Conservation (phyloP, 208 protist genomes). For the Trypanosoma grayi region DNA sequence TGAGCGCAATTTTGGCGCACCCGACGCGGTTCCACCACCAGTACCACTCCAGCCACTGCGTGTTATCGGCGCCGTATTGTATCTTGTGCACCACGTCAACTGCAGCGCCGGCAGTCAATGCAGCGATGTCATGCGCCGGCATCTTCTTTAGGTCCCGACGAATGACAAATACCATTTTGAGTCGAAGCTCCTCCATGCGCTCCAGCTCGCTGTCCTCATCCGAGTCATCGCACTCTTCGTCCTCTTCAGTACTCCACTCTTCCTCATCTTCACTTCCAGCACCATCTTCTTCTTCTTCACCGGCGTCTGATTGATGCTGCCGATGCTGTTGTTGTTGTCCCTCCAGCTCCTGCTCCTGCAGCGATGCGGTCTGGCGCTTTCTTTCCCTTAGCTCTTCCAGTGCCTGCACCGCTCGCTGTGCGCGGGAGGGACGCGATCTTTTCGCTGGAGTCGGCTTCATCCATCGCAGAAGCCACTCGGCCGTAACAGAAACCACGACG, state of each 20-base stretch:
- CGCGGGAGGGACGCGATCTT: background rate
- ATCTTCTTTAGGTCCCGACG: slow-evolving; percentile 41
- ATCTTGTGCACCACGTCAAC: slow-evolving; percentile 39
- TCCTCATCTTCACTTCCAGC: too few species aligned
- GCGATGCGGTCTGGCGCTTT: background rate
- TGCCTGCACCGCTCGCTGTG: slow-evolving; percentile 18
- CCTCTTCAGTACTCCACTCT: slow-evolving; percentile 16
- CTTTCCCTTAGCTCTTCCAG: slow-evolving; percentile 15
- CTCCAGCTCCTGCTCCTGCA: background rate
- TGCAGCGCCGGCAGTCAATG: slow-evolving; percentile 41
- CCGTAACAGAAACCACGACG: background rate
- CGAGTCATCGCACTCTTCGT: slow-evolving; percentile 13
- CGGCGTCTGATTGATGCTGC: background rate
- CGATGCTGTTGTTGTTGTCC: background rate
- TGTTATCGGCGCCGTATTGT: slow-evolving; percentile 5
- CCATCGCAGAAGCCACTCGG: background rate
- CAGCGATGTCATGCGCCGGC: slow-evolving; percentile 36
- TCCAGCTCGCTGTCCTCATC: slow-evolving; percentile 45
- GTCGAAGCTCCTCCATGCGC: slow-evolving; percentile 38
- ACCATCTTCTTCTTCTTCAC: background rate
- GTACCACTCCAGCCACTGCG: slow-evolving; percentile 57
- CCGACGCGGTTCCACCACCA: slow-evolving; percentile 65
- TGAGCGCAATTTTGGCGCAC: slow-evolving; percentile 68
- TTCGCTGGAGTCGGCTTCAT: background rate
- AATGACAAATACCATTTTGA: slow-evolving; percentile 83